Conservation (phyloP, 2,329 filamentous ascomycete species). For the Periconia macrospinosa region DNA sequence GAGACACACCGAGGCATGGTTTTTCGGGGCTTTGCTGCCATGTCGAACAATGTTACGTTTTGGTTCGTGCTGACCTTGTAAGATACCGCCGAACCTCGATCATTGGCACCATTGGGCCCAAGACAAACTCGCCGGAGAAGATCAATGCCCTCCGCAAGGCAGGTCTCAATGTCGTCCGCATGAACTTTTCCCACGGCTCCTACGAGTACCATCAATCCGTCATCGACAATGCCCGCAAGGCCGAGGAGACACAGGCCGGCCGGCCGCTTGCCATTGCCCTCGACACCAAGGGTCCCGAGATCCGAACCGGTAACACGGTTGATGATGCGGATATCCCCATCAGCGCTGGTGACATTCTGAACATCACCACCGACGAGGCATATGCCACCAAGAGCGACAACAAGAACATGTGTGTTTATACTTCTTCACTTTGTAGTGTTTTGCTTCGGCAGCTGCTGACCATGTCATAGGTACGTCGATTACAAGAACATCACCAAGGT, state of each 20-base stretch:
- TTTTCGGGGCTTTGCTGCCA: not conserved
- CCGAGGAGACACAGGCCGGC: conserved; percentile 75
- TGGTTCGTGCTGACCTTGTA: not conserved
- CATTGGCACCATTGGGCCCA: conserved; percentile 98
- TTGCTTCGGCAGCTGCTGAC: not conserved
- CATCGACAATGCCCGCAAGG: conserved; percentile 90
- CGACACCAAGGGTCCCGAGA: conserved; percentile 82
- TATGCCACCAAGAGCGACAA: conserved; percentile 84
- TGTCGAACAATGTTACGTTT: not conserved
- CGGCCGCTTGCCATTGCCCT: conserved; percentile 95
- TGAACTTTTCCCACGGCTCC: conserved; percentile 97
- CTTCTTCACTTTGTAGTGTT: too few species aligned
- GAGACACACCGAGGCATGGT: too few species aligned
- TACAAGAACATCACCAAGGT: conserved; percentile 99
- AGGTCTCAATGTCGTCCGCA: conserved; percentile 97
- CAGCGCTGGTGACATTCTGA: conserved; percentile 78
- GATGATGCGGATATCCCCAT: conserved; percentile 78
- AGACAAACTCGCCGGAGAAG: conserved; percentile 97
- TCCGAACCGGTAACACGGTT: conserved; percentile 77
- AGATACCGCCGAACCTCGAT: conserved; percentile 90
- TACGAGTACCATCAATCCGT: conserved; percentile 98
- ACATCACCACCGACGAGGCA: conserved; percentile 94
- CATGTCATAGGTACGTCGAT: conserved; percentile 77
- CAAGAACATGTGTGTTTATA: conserved; percentile 81
- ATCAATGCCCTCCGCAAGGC: conserved; percentile 90